Evolutionary conservation across 2,329 filamentous ascomycete species (phyloP), one percentile per base, ranked within the genome.

Genomic region (Juglanconis oblonga): DNA sequence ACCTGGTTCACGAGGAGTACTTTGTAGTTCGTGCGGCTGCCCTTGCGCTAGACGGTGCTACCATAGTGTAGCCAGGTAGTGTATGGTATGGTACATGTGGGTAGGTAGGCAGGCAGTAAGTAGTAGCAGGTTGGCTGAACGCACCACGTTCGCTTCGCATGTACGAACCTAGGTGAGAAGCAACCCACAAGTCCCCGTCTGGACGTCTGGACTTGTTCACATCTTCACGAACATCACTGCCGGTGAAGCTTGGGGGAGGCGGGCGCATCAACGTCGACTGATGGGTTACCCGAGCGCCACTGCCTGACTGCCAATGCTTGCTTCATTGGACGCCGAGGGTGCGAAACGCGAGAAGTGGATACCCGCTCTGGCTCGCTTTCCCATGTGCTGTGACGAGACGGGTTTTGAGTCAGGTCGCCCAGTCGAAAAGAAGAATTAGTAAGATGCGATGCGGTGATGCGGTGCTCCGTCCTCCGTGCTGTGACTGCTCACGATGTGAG

Each of bases 271-370:
- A 48, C 11, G 29, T 47, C 42, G n/a, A 48, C 38, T 36, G 33
- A 35, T 14, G 47, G 38, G n/a, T 40, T 49, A 32, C 53, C 53
- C 53, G 44, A 42, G 29, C 44, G 24, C 36, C 24, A 11, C 53
- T 48, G 42, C n/a, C 17, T n/a, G 42, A 40, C 29, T 55, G 36
- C n/a, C 36, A 24, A 24, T 24, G 38, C 10, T 10, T 42, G 38
- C 38, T 14, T 42, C 31, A 49, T 48, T 57, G 55, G 47, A 50
- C 55, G 45, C 47, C 56, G 59, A 59, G 57, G 42, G 55, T 59
- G 50, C 62, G 60, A 64, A 64, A 60, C 60, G 62, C 62, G 62
- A 62, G 62, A 38, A 59, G 61, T 62, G 62, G 59, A 56, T 52
- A 57, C 60, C 51, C 40, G 42, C 50, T 24, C 33, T 55, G 35